phyloP scores from a whole-genome alignment of 495 filamentous ascomycete species.

The Lepidopterella palustris region DNA sequence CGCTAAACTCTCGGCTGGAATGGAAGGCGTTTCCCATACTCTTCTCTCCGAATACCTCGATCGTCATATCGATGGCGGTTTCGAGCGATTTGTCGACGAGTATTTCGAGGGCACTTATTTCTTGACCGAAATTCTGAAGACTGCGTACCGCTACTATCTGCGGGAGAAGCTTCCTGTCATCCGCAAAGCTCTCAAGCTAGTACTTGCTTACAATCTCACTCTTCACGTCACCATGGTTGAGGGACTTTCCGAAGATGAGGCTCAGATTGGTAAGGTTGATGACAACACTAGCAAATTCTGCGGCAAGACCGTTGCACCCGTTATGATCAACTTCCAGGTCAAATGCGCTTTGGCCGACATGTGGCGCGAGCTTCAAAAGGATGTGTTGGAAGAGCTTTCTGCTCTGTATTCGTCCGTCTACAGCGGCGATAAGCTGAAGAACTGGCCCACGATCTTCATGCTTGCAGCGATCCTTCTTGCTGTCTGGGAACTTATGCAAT shows the following conservation, averaged over 20 bases:
- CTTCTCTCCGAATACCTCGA: constrained; percentile 83
- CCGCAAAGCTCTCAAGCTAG: constrained; percentile 83
- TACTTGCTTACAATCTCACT: constrained; percentile 88
- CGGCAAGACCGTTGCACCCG: constrained; percentile 82
- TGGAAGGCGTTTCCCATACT: constrained; percentile 70
- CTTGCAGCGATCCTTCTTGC: constrained; percentile 81
- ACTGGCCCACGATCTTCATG: constrained; percentile 97
- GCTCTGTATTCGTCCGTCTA: constrained; percentile 86
- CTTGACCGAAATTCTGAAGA: constrained; percentile 89
- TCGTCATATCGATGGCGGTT: constrained; percentile 80
- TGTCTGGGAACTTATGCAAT: constrained; percentile 97
- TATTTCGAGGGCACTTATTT: constrained; percentile 92
- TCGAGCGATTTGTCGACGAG: constrained; percentile 85
- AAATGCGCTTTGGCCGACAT: constrained; percentile 90
- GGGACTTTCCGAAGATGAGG: constrained; percentile 72
- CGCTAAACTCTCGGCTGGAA: constrained; percentile 74
- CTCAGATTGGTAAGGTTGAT: constrained; percentile 70
- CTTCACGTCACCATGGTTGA: constrained; percentile 88
- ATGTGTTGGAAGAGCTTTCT: constrained; percentile 86
- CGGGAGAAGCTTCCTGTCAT: constrained; percentile 78
- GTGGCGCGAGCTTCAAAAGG: constrained; percentile 94
- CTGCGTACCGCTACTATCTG: constrained; percentile 79
- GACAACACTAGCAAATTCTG: constrained; percentile 70
- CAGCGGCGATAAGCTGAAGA: constrained; percentile 86
- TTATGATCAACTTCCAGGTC: constrained; percentile 98